Conservation (phyloP, 1,284 basidiomycete species). For the Moesziomyces antarcticus region DNA sequence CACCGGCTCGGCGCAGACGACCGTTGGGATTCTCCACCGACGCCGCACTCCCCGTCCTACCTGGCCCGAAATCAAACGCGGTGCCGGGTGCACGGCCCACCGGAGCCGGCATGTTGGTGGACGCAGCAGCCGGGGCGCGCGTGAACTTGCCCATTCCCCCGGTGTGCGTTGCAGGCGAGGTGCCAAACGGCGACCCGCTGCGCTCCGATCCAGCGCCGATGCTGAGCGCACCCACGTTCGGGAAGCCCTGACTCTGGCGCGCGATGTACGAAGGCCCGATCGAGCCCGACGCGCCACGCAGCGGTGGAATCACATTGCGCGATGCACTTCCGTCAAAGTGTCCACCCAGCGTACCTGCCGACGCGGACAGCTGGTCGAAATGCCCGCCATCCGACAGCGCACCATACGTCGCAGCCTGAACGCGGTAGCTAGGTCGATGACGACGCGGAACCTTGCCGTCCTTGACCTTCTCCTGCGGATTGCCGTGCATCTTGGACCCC, state of each 20-base stretch:
- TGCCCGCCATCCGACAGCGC: slow-evolving; percentile 22
- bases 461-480: slow-evolving; percentile 63
- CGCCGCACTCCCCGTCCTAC: slow-evolving; percentile 29
- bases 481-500: slow-evolving; percentile 61
- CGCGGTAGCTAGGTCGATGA: slow-evolving; percentile 41
- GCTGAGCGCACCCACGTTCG: slow-evolving; percentile 23
- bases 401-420: slow-evolving; percentile 31
- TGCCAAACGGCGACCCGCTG: slow-evolving; percentile 29
- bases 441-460: slow-evolving; percentile 54
- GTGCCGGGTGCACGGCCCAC: slow-evolving; percentile 38
- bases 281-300: slow-evolving; percentile 35
- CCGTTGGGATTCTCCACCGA: slow-evolving; percentile 25
- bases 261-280: slow-evolving; percentile 29
- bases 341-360: slow-evolving; percentile 19
- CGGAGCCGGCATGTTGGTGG: slow-evolving; percentile 24
- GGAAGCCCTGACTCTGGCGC: slow-evolving; percentile 10
- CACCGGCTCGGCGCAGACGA: slow-evolving; percentile 6
- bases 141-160: slow-evolving; percentile 16
- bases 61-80: slow-evolving; percentile 41
- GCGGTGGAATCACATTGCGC: slow-evolving; percentile 40
- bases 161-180: slow-evolving; percentile 14
- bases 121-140: slow-evolving; percentile 7
- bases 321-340: slow-evolving; percentile 7
- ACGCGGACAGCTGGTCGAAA: slow-evolving; percentile 37
- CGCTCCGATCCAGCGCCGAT: slow-evolving; percentile 16